Conservation (phyloP, 2,329 filamentous ascomycete species). For the Achaetomium macrosporum region DNA sequence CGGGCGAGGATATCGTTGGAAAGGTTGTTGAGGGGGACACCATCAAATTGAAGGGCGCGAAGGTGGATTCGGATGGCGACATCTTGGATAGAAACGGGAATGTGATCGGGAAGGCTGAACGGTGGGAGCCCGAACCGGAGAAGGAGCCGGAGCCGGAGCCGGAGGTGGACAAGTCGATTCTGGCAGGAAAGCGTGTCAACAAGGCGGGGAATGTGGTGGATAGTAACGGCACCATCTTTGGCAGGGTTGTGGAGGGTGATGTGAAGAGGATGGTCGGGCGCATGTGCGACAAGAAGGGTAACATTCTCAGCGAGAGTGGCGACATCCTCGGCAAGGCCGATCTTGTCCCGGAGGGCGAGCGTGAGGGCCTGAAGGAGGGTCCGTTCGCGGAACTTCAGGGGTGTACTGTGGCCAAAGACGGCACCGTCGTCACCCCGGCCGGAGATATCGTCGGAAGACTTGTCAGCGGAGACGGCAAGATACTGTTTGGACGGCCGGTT, state of each 20-base stretch:
- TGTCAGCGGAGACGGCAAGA: slow-evolving; percentile 64
- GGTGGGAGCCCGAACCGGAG: slow-evolving; percentile 32
- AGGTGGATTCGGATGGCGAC: slow-evolving; percentile 64
- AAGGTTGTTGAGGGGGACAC: slow-evolving; percentile 58
- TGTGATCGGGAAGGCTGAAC: slow-evolving; percentile 47
- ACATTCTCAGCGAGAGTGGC: slow-evolving; percentile 67
- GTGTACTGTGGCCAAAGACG: slow-evolving; percentile 62
- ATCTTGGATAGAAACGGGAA: slow-evolving; percentile 64
- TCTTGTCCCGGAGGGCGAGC: slow-evolving; percentile 61
- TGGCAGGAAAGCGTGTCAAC: slow-evolving; percentile 66
- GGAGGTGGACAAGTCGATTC: slow-evolving; percentile 51
- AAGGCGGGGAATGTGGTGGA: slow-evolving; percentile 61
- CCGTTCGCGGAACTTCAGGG: slow-evolving; percentile 62
- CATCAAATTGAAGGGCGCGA: slow-evolving; percentile 58
- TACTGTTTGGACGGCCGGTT: slow-evolving; percentile 65
- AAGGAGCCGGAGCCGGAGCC: slow-evolving; percentile 36
- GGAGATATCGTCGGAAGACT: slow-evolving; percentile 70
- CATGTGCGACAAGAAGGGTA: slow-evolving; percentile 66
- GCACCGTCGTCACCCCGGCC: slow-evolving; percentile 58
- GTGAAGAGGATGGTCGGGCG: slow-evolving; percentile 57
- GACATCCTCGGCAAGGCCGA: slow-evolving; percentile 64
- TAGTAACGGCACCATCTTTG: slow-evolving; percentile 49
- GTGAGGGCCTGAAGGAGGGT: slow-evolving; percentile 57
- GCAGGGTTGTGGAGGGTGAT: slow-evolving; percentile 62
- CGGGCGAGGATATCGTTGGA: slow-evolving; percentile 51